Evolutionary conservation across 179 eudicot genomes (phyloP).

Genomic region (Carnegiea gigantea): DNA sequence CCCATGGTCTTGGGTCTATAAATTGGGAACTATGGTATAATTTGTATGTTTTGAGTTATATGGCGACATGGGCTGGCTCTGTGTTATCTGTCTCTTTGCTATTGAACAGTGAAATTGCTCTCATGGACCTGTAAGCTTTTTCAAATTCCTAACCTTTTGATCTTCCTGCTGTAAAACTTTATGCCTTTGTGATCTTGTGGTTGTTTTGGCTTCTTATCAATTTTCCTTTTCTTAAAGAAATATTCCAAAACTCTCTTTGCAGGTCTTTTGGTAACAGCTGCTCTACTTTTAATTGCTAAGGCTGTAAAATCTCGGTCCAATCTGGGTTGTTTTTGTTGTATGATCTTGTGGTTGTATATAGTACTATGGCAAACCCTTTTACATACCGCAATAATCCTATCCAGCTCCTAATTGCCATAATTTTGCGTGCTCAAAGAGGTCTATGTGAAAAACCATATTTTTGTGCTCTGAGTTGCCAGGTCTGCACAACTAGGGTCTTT

Average conservation of each 20-base stretch:
- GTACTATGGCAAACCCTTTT: neutral
- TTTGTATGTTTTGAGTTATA: neutral
- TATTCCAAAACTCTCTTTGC: neutral
- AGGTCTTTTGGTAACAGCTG: neutral
- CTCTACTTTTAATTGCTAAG: neutral
- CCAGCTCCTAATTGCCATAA: neutral
- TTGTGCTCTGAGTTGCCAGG: neutral
- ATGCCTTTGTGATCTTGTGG: neutral
- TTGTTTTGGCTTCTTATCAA: neutral
- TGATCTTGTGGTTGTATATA: slow-evolving; percentile 4
- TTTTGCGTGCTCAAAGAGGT: neutral
- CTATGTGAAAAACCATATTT: too few species aligned
- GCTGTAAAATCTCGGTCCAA: neutral
- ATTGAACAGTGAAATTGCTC: neutral
- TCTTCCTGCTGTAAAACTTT: slow-evolving; percentile 7
- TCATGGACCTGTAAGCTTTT: neutral
- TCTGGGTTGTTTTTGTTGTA: neutral
- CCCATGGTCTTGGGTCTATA: neutral
- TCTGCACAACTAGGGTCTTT: neutral
- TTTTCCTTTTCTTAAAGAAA: too few species aligned
- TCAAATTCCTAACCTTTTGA: neutral
- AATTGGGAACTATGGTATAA: neutral
- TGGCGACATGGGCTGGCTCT: neutral
- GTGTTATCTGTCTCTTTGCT: neutral
- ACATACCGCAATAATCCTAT: neutral